Evolutionary conservation across 2,329 filamentous ascomycete genomes (phyloP).

Genomic region (Penicillium sp.): DNA sequence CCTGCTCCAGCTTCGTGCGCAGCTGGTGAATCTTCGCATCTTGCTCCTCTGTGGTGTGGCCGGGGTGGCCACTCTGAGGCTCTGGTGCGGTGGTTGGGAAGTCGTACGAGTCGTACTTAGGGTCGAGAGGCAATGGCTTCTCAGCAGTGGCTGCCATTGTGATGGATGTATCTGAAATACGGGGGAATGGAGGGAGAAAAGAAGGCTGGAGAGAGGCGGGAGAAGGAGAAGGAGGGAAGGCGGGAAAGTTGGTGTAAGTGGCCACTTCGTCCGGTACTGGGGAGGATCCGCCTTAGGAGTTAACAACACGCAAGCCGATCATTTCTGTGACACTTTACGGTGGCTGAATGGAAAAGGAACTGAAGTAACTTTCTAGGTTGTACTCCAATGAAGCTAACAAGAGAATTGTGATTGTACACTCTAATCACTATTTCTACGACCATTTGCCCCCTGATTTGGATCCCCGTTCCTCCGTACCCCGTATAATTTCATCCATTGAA

Average conservation of each 20-base stretch:
- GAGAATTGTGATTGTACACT: background rate
- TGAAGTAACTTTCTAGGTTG: background rate
- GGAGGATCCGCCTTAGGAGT: background rate
- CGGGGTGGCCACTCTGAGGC: slow-evolving; percentile 72
- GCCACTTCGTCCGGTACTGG: slow-evolving; percentile 14
- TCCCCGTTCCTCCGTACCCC: too few species aligned
- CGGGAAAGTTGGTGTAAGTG: slow-evolving; percentile 19
- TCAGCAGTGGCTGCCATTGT: slow-evolving; percentile 31
- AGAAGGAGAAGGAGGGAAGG: slow-evolving; percentile 14
- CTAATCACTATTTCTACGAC: background rate
- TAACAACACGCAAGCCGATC: background rate
- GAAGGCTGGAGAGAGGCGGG: slow-evolving; percentile 19
- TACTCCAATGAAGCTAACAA: background rate
- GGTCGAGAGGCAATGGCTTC: slow-evolving; percentile 55
- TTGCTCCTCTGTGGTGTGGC: slow-evolving; percentile 79
- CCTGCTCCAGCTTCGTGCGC: slow-evolving; percentile 74
- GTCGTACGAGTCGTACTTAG: slow-evolving; percentile 96
- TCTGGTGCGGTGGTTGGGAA: slow-evolving; percentile 75
- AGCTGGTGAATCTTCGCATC: slow-evolving; percentile 86
- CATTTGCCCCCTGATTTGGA: background rate
- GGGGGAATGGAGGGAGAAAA: slow-evolving; percentile 5
- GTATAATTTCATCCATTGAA: background rate
- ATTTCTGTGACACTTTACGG: background rate
- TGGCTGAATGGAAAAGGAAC: background rate
- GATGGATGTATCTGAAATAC: slow-evolving; percentile 9